Evolutionary conservation across 768 basidiomycete genomes (phyloP), one percentile per base, ranked within the genome.

Genomic region (Phanerodontia chrysosporium): DNA sequence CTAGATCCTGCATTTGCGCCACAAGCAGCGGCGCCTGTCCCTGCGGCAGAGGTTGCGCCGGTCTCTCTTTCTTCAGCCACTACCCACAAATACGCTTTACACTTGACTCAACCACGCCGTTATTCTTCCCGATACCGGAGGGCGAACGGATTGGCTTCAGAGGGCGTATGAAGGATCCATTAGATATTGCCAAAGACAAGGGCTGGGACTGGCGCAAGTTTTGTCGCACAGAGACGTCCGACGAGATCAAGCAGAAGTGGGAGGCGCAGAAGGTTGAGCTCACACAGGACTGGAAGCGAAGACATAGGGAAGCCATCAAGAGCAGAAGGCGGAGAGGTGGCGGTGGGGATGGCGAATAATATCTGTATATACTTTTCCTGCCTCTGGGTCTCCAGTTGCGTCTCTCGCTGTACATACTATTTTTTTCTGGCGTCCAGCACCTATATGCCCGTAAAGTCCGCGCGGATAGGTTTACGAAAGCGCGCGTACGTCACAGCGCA

Each of bases 211-310:
- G 80, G 79, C 70, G 75, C 45, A 72, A 73, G 53, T 83, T 87
- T 66, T 78, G 73, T 59, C 70, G 81, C 42, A 82, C 81, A 1
- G 76, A 78, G 58, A 79, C 75, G 16, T 76, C 79, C 39, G 82
- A 83, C n/a, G 83, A 85, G 65, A 87, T 90, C 35, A 77, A 80
- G 51, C 77, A 78, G 62, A 72, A 77, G 54, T 92, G 92, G 90
- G 90, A 92, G 65, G 80, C 75, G n/a, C 73, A 76, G 48, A 87
- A 85, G 65, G 78, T 76, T 0, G 82, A 84, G 55, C 70, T 92
- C 70, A 92, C 91, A 55, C 76, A 72, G 60, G 87, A 83, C 51
- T 92, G 91, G 90, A 91, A 90, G 74, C 82, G 83, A 66, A 72
- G 88, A 49, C 85, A 83, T 72, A 81, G 85, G 58, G 91, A 92